Evolutionary conservation across 2,329 filamentous ascomycete genomes (phyloP).

Genomic region (Cryphonectria nitschkei): DNA sequence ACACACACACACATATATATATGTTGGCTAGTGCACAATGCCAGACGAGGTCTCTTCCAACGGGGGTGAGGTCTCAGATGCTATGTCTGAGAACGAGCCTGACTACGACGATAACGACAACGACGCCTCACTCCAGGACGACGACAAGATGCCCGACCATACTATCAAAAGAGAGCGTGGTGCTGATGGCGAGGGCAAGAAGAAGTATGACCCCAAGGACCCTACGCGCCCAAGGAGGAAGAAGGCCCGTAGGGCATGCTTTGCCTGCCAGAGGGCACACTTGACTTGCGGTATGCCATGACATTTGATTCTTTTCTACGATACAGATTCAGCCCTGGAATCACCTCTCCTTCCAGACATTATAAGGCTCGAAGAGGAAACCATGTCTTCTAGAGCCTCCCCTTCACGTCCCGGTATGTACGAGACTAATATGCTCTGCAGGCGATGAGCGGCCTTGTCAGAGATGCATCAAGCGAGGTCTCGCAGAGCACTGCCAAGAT

Average conservation of each 20-base stretch:
- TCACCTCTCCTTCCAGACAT: background rate
- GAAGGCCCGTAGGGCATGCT: conserved; percentile 94
- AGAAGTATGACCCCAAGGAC: conserved; percentile 83
- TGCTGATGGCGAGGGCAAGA: conserved; percentile 60
- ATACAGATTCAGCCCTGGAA: background rate
- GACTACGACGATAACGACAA: conserved; percentile 53
- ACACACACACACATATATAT: conserved; percentile 36
- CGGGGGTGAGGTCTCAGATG: conserved; percentile 60
- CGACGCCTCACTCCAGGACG: conserved; percentile 50
- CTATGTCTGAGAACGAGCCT: conserved; percentile 63
- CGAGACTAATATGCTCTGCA: conserved; percentile 46
- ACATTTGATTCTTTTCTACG: conserved; percentile 15
- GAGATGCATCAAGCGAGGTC: conserved; percentile 89
- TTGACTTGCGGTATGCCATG: conserved; percentile 89
- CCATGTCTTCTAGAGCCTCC: background rate
- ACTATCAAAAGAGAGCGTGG: conserved; percentile 46
- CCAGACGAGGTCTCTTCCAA: conserved; percentile 57
- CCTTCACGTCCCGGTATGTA: background rate
- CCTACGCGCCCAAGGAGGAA: conserved; percentile 87
- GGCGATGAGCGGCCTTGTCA: conserved; percentile 95
- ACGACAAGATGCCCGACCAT: conserved; percentile 58
- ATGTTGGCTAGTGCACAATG: conserved; percentile 60
- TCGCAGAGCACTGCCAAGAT: conserved; percentile 91
- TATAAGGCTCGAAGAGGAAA: background rate
- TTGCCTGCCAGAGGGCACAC: conserved; percentile 95